phyloP scores from a whole-genome alignment of 2,329 filamentous ascomycete species.

The Aspergillus sp. region DNA sequence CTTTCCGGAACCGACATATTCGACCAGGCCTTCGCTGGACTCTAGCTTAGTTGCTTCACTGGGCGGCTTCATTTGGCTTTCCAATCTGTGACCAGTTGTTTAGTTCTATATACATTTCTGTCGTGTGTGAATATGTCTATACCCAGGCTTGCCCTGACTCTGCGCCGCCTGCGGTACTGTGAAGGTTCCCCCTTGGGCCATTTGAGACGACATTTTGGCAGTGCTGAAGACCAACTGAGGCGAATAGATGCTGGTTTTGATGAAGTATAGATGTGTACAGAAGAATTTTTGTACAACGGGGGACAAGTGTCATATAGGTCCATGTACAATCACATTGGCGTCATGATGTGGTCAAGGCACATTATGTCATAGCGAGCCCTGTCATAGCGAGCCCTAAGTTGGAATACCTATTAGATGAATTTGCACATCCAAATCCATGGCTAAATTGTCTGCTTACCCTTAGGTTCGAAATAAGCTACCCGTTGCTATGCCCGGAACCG shows the following conservation, averaged over 20 bases:
- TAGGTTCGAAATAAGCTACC: too few species aligned
- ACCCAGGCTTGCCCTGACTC: slow-evolving; percentile 23
- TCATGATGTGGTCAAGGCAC: slow-evolving; percentile 13
- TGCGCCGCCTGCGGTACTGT: slow-evolving; percentile 14
- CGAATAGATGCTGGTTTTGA: neutral
- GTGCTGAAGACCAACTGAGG: neutral
- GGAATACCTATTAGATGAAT: too few species aligned
- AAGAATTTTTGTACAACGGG: neutral
- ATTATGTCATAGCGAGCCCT: slow-evolving; percentile 5
- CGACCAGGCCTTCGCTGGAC: slow-evolving; percentile 15
- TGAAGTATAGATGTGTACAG: neutral
- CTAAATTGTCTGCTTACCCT: too few species aligned
- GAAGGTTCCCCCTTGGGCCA: slow-evolving; percentile 18
- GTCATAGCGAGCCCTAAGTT: neutral
- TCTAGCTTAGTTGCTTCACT: slow-evolving; percentile 31
- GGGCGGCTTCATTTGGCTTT: slow-evolving; percentile 8
- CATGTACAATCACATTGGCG: slow-evolving; percentile 15
- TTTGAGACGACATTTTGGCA: slow-evolving; percentile 15
- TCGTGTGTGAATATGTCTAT: neutral
- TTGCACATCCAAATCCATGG: too few species aligned
- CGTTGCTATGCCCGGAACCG: too few species aligned
- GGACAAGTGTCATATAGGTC: neutral
- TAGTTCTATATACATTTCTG: neutral
- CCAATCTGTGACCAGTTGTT: neutral
- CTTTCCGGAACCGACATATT: slow-evolving; percentile 42